phyloP scores from a whole-genome alignment of 345 rosid genomes.

The Aethionema arabicum region DNA sequence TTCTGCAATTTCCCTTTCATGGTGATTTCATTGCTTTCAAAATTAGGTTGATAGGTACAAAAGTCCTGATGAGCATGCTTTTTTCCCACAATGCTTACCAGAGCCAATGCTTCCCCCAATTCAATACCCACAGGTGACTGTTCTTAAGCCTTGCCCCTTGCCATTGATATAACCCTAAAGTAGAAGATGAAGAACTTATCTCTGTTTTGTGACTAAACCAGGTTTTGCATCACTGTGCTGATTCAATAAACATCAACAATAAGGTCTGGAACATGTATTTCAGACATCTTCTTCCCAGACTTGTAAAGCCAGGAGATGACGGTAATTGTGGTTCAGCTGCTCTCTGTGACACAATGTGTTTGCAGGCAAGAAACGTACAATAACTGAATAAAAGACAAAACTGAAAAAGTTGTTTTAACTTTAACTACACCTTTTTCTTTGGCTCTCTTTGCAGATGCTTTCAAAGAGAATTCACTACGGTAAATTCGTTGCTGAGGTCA shows the following conservation, averaged over 20 bases:
- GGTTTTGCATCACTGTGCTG: constrained; percentile 60
- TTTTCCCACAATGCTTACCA: constrained; percentile 55
- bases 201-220: constrained; percentile 28
- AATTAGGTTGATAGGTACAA: constrained; percentile 60
- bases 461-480: constrained; percentile 63
- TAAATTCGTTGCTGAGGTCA: constrained; percentile 67
- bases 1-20: background rate
- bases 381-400: background rate
- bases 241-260: constrained; percentile 59
- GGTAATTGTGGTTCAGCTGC: constrained; percentile 70
- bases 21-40: constrained; percentile 13
- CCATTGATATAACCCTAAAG: background rate
- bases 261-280: constrained; percentile 67
- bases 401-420: background rate
- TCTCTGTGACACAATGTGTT: constrained; percentile 63
- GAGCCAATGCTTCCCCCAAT: constrained; percentile 60
- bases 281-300: constrained; percentile 51
- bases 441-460: constrained; percentile 46
- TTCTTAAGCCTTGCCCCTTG: background rate
- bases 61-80: constrained; percentile 79
- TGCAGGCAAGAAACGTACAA: constrained; percentile 46
- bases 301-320: constrained; percentile 59
- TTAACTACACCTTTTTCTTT: background rate
- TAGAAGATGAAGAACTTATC: constrained; percentile 5
- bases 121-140: constrained; percentile 53